These are phyloP conservation scores for Effrenium voratum DNA, from an alignment of 73 alveolate genomes.

Conservation along the genomic window DNA sequence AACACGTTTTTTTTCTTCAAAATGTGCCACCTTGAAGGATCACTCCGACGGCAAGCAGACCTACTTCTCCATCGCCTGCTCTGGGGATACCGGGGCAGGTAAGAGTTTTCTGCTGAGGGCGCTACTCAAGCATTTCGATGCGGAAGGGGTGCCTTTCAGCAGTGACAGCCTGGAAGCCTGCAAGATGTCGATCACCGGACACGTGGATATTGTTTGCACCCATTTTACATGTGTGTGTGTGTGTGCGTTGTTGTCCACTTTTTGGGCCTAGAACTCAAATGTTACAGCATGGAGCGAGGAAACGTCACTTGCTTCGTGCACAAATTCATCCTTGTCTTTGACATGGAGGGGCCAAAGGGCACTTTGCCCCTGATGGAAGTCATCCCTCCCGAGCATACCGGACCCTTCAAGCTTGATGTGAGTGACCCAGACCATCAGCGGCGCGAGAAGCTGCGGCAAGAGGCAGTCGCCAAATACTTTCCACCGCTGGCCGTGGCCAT, in stretches of 20 bases:
- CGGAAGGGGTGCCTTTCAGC: neutral
- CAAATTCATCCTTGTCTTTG: neutral
- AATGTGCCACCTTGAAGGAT: neutral
- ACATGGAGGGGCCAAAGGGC: neutral
- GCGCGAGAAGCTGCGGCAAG: neutral
- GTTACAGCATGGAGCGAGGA: too few relatives aligned
- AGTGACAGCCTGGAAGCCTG: neutral
- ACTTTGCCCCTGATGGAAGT: neutral
- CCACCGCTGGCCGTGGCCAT: constrained; percentile 1
- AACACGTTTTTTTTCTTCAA: too few relatives aligned
- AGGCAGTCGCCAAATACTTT: neutral
- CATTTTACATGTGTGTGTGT: too few relatives aligned
- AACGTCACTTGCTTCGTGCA: neutral
- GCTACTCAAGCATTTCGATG: neutral
- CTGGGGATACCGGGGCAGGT: neutral
- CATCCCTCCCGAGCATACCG: neutral
- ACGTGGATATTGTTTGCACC: too few relatives aligned
- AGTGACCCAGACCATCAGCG: neutral
- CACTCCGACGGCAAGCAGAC: neutral
- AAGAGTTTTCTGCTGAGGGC: neutral
- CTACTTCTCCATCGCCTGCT: neutral
- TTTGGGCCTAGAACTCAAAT: too few relatives aligned
- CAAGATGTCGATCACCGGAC: neutral
- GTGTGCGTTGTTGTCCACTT: too few relatives aligned
- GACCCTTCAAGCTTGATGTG: neutral